Evolutionary conservation across 805 yeast genomes (phyloP).

Genomic region (Candida sphagnicola): DNA sequence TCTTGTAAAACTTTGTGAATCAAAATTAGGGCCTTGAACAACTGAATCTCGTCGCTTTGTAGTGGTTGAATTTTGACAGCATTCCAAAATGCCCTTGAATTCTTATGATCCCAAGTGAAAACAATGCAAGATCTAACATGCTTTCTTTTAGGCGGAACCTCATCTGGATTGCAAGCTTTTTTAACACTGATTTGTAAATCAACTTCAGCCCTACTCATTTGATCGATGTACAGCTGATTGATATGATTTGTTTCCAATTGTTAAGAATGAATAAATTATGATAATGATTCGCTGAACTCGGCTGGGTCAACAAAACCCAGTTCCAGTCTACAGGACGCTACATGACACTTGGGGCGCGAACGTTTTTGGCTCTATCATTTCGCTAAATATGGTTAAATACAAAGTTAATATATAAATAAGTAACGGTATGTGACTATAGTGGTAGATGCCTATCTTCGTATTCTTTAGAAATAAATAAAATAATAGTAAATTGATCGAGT

Average conservation of each 20-base stretch:
- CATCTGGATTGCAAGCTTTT: conserved; percentile 84
- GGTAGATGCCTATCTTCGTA: no score
- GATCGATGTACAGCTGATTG: background rate
- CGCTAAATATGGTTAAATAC: no score
- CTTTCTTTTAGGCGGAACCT: conserved; percentile 90
- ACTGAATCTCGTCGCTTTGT: conserved; percentile 75
- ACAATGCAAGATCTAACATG: conserved; percentile 95
- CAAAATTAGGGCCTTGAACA: conserved; percentile 80
- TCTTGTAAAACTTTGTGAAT: conserved; percentile 94
- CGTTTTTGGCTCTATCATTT: no score
- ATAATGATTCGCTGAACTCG: no score
- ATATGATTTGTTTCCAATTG: no score
- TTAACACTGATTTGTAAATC: conserved; percentile 53
- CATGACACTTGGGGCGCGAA: no score
- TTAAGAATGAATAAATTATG: no score
- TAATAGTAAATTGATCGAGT: no score
- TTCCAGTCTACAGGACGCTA: background rate
- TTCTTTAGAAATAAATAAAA: no score
- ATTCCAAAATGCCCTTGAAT: conserved; percentile 81
- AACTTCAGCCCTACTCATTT: conserved; percentile 44
- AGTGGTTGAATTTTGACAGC: conserved; percentile 75
- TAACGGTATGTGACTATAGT: no score
- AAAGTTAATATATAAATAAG: no score
- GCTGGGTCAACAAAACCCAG: background rate
- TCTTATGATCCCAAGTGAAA: conserved; percentile 92